phyloP scores from a whole-genome alignment of 2,329 filamentous ascomycete genomes.

The Lasiodiplodia sp. region DNA sequence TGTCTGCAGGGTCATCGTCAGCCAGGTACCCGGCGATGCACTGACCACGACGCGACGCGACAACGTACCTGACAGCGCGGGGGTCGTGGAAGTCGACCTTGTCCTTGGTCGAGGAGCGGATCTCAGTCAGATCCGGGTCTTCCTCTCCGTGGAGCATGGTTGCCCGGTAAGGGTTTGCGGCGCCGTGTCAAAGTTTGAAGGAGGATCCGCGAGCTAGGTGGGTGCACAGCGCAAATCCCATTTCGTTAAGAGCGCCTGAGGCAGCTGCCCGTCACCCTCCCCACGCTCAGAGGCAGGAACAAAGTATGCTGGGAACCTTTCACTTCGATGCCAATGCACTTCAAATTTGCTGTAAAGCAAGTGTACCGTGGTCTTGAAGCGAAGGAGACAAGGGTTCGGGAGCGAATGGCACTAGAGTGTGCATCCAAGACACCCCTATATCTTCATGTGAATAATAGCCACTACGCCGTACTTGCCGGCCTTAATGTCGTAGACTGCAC shows the following conservation, averaged over 20 bases:
- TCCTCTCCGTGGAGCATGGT: constrained; percentile 24
- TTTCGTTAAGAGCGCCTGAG: constrained; percentile 12
- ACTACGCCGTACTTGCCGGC: background rate
- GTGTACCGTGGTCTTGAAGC: too few species aligned
- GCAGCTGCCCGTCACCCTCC: background rate
- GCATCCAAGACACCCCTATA: background rate
- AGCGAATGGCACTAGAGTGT: too few species aligned
- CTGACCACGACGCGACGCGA: constrained; percentile 9
- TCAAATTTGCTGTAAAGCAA: too few species aligned
- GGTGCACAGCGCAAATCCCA: constrained; percentile 27
- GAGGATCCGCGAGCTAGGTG: constrained; percentile 27
- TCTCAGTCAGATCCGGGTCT: constrained; percentile 26
- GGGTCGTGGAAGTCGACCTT: constrained; percentile 84
- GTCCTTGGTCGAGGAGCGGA: constrained; percentile 49
- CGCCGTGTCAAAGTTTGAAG: constrained; percentile 28
- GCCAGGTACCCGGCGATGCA: constrained; percentile 17
- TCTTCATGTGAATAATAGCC: background rate
- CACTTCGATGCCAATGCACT: background rate
- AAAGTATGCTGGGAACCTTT: too few species aligned
- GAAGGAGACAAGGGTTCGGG: too few species aligned
- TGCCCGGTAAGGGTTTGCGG: constrained; percentile 11
- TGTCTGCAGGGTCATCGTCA: constrained; percentile 48
- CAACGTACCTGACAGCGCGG: constrained; percentile 70
- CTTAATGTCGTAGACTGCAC: background rate
- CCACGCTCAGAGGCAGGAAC: background rate